phyloP scores from a whole-genome alignment of 2,329 filamentous ascomycete genomes.

The Blastomyces percursus region DNA sequence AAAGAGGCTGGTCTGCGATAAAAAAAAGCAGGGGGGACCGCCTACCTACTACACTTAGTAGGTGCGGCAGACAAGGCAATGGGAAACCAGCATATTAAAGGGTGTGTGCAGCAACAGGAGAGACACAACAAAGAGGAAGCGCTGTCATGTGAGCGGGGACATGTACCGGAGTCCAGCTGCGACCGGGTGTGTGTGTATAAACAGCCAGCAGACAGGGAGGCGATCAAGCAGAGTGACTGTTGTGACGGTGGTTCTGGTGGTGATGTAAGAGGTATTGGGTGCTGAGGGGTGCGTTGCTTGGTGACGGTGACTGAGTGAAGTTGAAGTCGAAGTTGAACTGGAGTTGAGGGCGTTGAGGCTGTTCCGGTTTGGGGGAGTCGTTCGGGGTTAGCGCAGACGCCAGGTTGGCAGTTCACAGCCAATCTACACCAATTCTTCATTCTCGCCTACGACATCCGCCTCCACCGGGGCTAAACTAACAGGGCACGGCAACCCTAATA shows the following conservation, averaged over 20 bases:
- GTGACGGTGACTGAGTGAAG: background rate
- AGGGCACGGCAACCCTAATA: background rate
- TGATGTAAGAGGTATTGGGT: background rate
- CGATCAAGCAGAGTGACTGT: background rate
- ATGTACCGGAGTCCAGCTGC: background rate
- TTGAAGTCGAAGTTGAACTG: background rate
- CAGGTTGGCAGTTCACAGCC: background rate
- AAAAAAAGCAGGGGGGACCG: background rate
- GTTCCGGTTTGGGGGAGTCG: background rate
- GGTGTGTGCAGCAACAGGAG: background rate
- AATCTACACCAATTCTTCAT: too few species aligned
- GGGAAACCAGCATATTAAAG: background rate
- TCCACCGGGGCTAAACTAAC: background rate
- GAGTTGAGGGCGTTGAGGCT: background rate
- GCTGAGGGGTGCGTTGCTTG: background rate
- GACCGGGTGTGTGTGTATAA: background rate
- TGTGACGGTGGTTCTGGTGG: background rate
- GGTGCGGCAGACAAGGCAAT: background rate
- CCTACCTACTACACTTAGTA: constrained; percentile 2
- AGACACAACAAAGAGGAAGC: background rate
- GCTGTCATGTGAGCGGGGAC: background rate
- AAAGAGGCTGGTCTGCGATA: background rate
- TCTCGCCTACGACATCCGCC: background rate
- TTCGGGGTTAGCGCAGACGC: background rate
- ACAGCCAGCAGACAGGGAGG: background rate